Percentiles rank a stretch among this genome's conserved stretches.
Conservation (phyloP, 2,329 filamentous ascomycete species). For the Aspergillus sp. region DNA sequence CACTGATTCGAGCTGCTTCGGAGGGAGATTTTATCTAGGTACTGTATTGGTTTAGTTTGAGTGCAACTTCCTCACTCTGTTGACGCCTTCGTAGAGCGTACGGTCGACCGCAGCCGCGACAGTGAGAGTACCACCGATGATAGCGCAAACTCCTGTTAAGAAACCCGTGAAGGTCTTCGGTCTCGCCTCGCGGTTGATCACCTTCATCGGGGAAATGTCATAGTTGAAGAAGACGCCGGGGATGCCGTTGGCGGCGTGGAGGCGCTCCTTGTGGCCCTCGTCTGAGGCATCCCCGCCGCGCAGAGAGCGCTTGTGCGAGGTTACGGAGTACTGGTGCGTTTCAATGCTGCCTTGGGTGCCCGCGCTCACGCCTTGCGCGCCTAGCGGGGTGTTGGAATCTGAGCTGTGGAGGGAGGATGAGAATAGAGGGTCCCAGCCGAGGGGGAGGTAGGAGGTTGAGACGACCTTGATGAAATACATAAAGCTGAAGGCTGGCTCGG, state of each 20-base stretch:
- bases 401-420: conserved; percentile 39
- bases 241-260: conserved; percentile 88
- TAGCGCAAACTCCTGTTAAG: conserved; percentile 88
- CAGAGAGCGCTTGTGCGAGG: conserved; percentile 89
- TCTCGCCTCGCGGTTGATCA: conserved; percentile 91
- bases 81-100: conserved; percentile 83
- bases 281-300: conserved; percentile 78
- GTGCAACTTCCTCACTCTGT: conserved; percentile 84
- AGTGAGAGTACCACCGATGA: conserved; percentile 91
- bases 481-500: conserved; percentile 86
- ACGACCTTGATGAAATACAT: conserved; percentile 99
- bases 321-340: conserved; percentile 97
- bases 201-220: conserved; percentile 99
- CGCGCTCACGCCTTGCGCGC: conserved; percentile 66
- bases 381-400: conserved; percentile 61
- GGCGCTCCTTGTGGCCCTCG: conserved; percentile 86
- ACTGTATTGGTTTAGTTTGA: conserved; percentile 46
- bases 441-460: conserved; percentile 87
- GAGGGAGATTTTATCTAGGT: neutral
- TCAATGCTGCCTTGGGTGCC: conserved; percentile 78
- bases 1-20: neutral
- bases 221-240: conserved; percentile 99
- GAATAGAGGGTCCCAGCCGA: conserved; percentile 75
- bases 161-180: conserved; percentile 90
- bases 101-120: conserved; percentile 93